Evolutionary conservation across 2,329 filamentous ascomycete genomes (phyloP), one percentile per base, ranked within the genome.

Genomic region (Cordyceps tenuipes): DNA sequence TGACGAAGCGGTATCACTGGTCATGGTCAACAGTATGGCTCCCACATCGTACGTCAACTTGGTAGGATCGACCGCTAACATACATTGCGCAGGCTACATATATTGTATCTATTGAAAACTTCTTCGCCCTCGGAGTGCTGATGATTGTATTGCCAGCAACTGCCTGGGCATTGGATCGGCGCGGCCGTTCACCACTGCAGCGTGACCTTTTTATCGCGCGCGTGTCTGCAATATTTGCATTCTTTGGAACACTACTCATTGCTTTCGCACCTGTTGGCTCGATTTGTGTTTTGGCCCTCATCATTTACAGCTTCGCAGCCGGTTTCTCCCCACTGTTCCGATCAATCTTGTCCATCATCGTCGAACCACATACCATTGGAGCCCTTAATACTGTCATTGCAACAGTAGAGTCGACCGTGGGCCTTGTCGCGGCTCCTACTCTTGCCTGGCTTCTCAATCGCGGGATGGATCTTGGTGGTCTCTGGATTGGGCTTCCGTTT

Each of bases 301-400:
- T 79, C 23, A 68, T 79, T 15, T 73, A 75, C 13, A 76, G 76
- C 4, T 62, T 80, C 1, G 81, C 82, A 0, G 64, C 65, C 15
- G 80, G 81, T 6, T 74, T 78, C 50, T 56, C 65, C 0, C 65
- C 76, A 0, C 66, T 82, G 1, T 67, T 79, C 19, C 75, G 82
- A 39, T 79, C 77, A 3, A 68, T 84, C 7, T 67, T 83, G n/a
- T 82, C 79, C 49, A 74, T 75, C 10, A 66, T 84, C 12, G 78
- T 85, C 13, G 79, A 82, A 63, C 73, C 77, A 23, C 76, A 81
- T 61, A 77, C 82, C 5, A 73, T 83, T 13, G 82, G 79, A 23
- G 77, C 77, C 0, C 70, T 83, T 26, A 85, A 83, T 66, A 79
- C 78, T 5, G 70, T 80, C 4, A 71, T 85, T 10, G 74, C 76